Base-by-base conservation (phyloP, 2,329 filamentous ascomycete species). In the Hypomyces rosellus region DNA sequence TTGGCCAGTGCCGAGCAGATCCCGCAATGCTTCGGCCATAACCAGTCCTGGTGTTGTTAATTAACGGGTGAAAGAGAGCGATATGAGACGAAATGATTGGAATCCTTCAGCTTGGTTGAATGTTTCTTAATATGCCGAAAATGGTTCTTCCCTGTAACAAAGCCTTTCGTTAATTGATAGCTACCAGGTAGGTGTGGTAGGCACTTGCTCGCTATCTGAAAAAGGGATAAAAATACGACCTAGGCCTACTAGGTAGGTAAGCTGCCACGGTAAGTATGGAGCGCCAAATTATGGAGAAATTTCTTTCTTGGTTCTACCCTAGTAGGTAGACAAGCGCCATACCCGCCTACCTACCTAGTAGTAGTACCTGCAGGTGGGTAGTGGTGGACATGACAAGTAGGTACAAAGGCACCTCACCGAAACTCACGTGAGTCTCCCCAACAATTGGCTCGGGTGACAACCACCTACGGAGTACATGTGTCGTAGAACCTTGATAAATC, bases 21-120 rank as follows among this genome's bases (percentile, higher is more conserved):
- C 66, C 47, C 60, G 55, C 33, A 72, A 57, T 14, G 65, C 59
- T 42, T 71, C 67, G 14, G 69, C 65, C 69, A 72, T 72, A 52
- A 49, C 25, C 9, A 30, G 25, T 30, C 25, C 9, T 30, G 25
- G 25, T 11, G 25, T 30, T 30, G 25, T 30, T 11, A 30, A 2
- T 30, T 30, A 11, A 30, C 6, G 13, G 16, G 12, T 9, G 40
- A 22, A 13, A 42, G n/a, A 25, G 18, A 22, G 20, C 25, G 13
- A 25, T 4, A 42, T 2, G 25, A 38, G 14, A 14, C 11, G 36
- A 38, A 16, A 6, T 38, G 14, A 9, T 8, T 16, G 5, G 16
- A 16, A 5, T 38, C 36, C 36, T 3, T 38, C n/a, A 5, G 13
- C 14, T 38, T n/a, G 36, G 12, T 38, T 16, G 36, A 38, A 30